A percentile compares a stretch with the other conserved stretches of the same genome.
Evolutionary conservation across 1,284 basidiomycete genomes (phyloP).

Genomic region (Kwoniella shivajii): DNA sequence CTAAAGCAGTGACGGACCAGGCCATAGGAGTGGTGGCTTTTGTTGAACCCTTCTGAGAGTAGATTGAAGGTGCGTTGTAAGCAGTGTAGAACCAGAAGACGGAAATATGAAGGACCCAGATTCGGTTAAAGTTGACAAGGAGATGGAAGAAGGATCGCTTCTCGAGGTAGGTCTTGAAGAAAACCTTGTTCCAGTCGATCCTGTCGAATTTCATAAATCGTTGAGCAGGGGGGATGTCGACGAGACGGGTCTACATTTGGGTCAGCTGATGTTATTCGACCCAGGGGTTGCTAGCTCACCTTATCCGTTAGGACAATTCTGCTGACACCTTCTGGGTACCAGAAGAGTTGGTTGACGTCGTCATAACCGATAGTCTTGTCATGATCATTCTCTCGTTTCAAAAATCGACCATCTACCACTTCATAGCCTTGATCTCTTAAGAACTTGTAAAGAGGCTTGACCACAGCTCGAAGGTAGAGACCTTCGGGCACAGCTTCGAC

Average conservation of each 20-base stretch:
- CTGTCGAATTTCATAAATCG: slow-evolving; percentile 94
- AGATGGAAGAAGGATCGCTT: slow-evolving; percentile 92
- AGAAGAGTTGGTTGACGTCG: slow-evolving; percentile 98
- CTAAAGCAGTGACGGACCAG: slow-evolving; percentile 86
- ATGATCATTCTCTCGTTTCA: slow-evolving; percentile 90
- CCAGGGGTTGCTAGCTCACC: slow-evolving; percentile 55
- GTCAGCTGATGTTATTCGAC: not conserved
- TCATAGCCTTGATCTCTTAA: slow-evolving; percentile 98
- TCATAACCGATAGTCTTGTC: slow-evolving; percentile 97
- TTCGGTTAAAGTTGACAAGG: slow-evolving; percentile 95
- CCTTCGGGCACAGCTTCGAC: slow-evolving; percentile 94
- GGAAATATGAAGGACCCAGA: slow-evolving; percentile 92
- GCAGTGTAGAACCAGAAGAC: slow-evolving; percentile 93
- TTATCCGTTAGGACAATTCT: slow-evolving; percentile 87
- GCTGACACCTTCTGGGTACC: slow-evolving; percentile 99
- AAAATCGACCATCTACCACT: slow-evolving; percentile 92
- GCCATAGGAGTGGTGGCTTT: slow-evolving; percentile 70
- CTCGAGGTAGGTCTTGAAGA: slow-evolving; percentile 97
- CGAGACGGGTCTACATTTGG: slow-evolving; percentile 69
- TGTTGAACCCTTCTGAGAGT: slow-evolving; percentile 61
- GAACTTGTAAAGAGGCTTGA: slow-evolving; percentile 96
- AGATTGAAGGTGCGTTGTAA: slow-evolving; percentile 87
- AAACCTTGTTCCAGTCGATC: slow-evolving; percentile 89
- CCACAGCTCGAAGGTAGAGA: slow-evolving; percentile 84
- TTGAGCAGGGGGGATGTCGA: slow-evolving; percentile 83